Percentiles rank a stretch among this genome's conserved stretches.
phyloP scores from a whole-genome alignment of 2,329 filamentous ascomycete genomes.

The Sphaerulina populicola region DNA sequence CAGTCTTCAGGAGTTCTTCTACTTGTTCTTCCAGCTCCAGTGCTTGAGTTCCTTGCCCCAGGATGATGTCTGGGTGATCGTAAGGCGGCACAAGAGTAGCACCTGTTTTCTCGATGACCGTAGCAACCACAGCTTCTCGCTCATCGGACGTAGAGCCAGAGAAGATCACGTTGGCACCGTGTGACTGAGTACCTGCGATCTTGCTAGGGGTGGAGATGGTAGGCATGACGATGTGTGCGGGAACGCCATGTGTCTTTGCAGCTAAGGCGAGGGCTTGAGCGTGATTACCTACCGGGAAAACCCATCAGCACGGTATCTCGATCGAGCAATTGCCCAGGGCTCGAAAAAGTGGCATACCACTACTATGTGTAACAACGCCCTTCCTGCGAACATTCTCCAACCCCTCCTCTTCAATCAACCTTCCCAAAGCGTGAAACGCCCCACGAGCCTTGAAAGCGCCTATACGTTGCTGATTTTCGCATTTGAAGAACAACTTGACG shows the following conservation, averaged over 20 bases:
- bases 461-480: slow-evolving; percentile 82
- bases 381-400: slow-evolving; percentile 51
- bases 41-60: slow-evolving; percentile 85
- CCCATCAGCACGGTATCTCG: slow-evolving; percentile 9
- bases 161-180: slow-evolving; percentile 72
- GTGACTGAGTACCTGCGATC: slow-evolving; percentile 69
- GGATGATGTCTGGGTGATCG: slow-evolving; percentile 82
- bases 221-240: slow-evolving; percentile 88
- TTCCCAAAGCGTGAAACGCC: slow-evolving; percentile 74
- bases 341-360: slow-evolving; percentile 49
- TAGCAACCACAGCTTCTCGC: slow-evolving; percentile 66
- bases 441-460: slow-evolving; percentile 91
- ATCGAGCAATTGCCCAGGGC: not conserved
- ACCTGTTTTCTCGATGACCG: slow-evolving; percentile 62
- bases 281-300: slow-evolving; percentile 63
- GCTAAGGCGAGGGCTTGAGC: slow-evolving; percentile 87
- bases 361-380: slow-evolving; percentile 85
- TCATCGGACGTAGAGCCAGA: slow-evolving; percentile 72
- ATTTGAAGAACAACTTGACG: slow-evolving; percentile 83
- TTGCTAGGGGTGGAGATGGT: slow-evolving; percentile 76
- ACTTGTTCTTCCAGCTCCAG: slow-evolving; percentile 75
- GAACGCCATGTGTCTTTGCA: slow-evolving; percentile 62
- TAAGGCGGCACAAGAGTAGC: slow-evolving; percentile 81
- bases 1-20: slow-evolving; percentile 40
- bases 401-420: slow-evolving; percentile 55